Base-by-base conservation (phyloP, 306 rosid species). In the Quercus gilva region DNA sequence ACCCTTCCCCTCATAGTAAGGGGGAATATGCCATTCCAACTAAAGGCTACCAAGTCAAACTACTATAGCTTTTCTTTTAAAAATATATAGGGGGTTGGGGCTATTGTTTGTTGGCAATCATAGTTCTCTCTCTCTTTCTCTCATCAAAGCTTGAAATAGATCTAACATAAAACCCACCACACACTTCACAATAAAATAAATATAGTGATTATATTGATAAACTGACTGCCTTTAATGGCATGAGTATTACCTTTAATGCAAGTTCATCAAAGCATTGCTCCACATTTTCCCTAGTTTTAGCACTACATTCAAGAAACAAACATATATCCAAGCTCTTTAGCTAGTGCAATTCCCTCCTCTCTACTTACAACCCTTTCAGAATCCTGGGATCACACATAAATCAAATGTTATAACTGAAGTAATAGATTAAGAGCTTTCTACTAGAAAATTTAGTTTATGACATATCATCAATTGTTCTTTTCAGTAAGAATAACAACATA, bases 231-330 rank as follows among this genome's bases (percentile, higher is more conserved):
- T 59, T 21, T 31, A 67, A 15, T 9, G 72, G 14, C 35, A 61
- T 19, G n/a, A 67, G 17, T 31, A 43, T 31, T 89, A 95, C 99
- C 99, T 93, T 93, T 25, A 90, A 82, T 45, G 96, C 88, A 83
- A 95, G 97, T 74, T 93, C 96, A 85, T 95, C 85, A 28, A 95
- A 95, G 90, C 98, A 93, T 29, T 71, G 83, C 82, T 89, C 97
- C 82, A 93, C 99, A 51, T 95, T 95, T 78, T 93, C 93, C 85
- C 97, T 80, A 33, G 98, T 95, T 85, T 90, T 95, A 67, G 99
- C 99, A 78, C 99, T 95, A 59, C 99, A 95, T 86, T 95, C 99
- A 37, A 86, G 86, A 84, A 95, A 95, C 88, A 83, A 31, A 31
- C 92, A n/a, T n/a, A n/a, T n/a, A 90, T 76, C 99, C 99, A 26